Evolutionary conservation across 331 rosid species (phyloP).

Genomic region (Arachis monticola): DNA sequence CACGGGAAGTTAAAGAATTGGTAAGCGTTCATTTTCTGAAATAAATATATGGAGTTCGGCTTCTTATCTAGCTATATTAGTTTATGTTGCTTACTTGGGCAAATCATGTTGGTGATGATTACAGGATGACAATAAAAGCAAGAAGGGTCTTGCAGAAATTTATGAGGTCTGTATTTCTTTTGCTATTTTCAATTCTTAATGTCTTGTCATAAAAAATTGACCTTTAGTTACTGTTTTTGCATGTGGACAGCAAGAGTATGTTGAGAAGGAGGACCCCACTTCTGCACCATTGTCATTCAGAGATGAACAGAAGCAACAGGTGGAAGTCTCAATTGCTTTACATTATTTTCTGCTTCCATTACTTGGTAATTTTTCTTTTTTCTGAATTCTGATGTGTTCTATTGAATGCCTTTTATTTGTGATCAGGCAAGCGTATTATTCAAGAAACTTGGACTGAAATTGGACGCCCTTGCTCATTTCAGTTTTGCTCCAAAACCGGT

Average conservation of each 20-base stretch:
- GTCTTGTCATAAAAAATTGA: slow-evolving; percentile 8
- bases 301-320: slow-evolving; percentile 86
- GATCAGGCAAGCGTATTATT: slow-evolving; percentile 80
- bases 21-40: slow-evolving; percentile 47
- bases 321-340: slow-evolving; percentile 39
- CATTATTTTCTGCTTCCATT: slow-evolving; percentile 23
- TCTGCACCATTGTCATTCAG: slow-evolving; percentile 65
- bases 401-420: slow-evolving; percentile 36
- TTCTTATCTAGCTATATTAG: slow-evolving; percentile 13
- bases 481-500: slow-evolving; percentile 96
- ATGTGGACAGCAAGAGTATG: slow-evolving; percentile 80
- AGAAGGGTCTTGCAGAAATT: slow-evolving; percentile 82
- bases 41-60: slow-evolving; percentile 28
- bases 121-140: slow-evolving; percentile 93
- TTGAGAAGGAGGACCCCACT: slow-evolving; percentile 62
- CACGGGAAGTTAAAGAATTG: slow-evolving; percentile 75
- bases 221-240: slow-evolving; percentile 10
- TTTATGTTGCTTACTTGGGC: slow-evolving; percentile 28
- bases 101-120: slow-evolving; percentile 34
- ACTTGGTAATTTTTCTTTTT: slow-evolving; percentile 13
- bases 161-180: slow-evolving; percentile 73
- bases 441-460: slow-evolving; percentile 73
- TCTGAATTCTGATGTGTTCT: slow-evolving; percentile 9
- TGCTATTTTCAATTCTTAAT: background rate
- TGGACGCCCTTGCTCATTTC: slow-evolving; percentile 96